Evolutionary conservation across 306 rosid genomes (phyloP).

Genomic region (Vigna trinervia): DNA sequence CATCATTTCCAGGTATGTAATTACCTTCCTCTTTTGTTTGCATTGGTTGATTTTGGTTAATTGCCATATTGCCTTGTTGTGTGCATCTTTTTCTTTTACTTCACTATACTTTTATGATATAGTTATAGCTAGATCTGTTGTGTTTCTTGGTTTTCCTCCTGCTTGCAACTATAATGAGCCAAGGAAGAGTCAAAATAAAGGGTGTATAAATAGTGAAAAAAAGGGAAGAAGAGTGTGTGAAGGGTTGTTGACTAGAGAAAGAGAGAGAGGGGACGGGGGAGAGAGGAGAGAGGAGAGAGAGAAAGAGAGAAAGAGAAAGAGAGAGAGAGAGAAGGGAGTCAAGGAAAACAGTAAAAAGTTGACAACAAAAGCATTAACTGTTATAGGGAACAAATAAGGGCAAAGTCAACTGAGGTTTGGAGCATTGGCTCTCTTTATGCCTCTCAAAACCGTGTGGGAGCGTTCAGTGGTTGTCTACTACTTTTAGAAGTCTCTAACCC

Average conservation of each 20-base stretch:
- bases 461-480: slow-evolving; percentile 56
- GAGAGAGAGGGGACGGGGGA: not conserved
- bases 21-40: too few species aligned
- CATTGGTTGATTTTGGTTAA: too few species aligned
- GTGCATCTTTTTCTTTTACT: not conserved
- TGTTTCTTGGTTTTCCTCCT: not conserved
- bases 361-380: slow-evolving; percentile 77
- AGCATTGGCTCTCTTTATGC: slow-evolving; percentile 47
- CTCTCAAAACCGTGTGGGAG: slow-evolving; percentile 83
- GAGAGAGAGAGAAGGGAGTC: not conserved
- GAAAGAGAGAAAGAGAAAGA: not conserved
- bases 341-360: slow-evolving; percentile 75
- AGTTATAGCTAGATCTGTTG: not conserved
- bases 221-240: slow-evolving; percentile 17
- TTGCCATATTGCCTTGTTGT: slow-evolving; percentile 56
- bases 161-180: slow-evolving; percentile 16
- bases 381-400: slow-evolving; percentile 47
- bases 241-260: slow-evolving; percentile 54
- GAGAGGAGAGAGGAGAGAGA: not conserved
- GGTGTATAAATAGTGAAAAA: slow-evolving; percentile 56
- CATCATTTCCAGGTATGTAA: too few species aligned
- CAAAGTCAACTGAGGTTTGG: slow-evolving; percentile 63
- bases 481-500: slow-evolving; percentile 42
- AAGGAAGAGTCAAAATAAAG: slow-evolving; percentile 50
- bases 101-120: not conserved